Evolutionary conservation across 1,139 yeast genomes (phyloP).

Genomic region (Debaryomycetaceae sp.): DNA sequence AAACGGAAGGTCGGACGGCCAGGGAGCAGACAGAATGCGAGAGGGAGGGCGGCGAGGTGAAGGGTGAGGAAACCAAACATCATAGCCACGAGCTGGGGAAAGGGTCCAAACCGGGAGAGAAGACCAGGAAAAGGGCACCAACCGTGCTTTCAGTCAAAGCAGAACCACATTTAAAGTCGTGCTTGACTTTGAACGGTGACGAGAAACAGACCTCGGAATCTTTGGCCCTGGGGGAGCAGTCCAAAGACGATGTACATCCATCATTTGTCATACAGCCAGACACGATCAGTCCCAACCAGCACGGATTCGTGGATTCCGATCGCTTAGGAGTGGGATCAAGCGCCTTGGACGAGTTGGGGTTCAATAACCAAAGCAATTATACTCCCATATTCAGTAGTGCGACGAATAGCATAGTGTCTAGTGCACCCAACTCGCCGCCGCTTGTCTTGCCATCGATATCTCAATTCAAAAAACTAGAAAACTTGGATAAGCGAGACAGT

Average conservation of each 20-base stretch:
- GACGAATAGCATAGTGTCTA: conserved; percentile 5
- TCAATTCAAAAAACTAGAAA: neutral
- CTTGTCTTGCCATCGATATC: neutral
- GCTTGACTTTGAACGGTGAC: conserved; percentile 13
- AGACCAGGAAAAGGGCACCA: neutral
- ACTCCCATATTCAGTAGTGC: conserved; percentile 7
- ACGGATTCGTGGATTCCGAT: conserved; percentile 13
- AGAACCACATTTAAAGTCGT: conserved; percentile 22
- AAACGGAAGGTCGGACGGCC: too few species aligned
- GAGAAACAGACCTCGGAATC: conserved; percentile 1
- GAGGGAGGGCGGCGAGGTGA: neutral
- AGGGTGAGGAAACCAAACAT: neutral
- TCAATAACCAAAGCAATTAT: neutral
- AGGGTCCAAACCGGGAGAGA: neutral
- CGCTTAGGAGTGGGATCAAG: conserved; percentile 6
- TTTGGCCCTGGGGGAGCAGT: conserved; percentile 1
- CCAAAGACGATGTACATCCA: conserved; percentile 13
- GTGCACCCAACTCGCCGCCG: conserved; percentile 7
- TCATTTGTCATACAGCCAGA: conserved; percentile 17
- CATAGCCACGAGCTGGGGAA: neutral
- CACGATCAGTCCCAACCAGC: conserved; percentile 20
- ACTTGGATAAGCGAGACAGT: neutral
- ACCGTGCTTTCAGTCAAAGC: conserved; percentile 12
- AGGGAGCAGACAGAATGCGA: neutral
- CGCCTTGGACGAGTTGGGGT: conserved; percentile 2